Evolutionary conservation across 768 basidiomycete genomes (phyloP).

Genomic region (Trametes gibbosa): DNA sequence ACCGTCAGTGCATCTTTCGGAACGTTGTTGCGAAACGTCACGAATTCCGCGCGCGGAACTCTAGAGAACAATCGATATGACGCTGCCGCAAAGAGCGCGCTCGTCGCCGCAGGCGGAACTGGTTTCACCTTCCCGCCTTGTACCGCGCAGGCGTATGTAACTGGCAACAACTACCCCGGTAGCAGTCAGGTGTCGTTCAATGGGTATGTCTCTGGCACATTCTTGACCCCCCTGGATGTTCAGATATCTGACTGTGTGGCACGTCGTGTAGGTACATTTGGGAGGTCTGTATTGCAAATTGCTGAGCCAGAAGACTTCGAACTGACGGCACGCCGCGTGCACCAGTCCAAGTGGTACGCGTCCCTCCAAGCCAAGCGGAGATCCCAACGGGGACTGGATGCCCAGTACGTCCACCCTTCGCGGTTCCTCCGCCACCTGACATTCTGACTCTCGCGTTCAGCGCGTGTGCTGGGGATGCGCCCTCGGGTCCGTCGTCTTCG

Average conservation of each 20-base stretch:
- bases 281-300: constrained; percentile 41
- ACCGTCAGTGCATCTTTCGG: constrained; percentile 28
- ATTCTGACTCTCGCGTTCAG: constrained; percentile 32
- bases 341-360: constrained; percentile 62
- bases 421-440: neutral
- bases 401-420: constrained; percentile 43
- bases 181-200: constrained; percentile 52
- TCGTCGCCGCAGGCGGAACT: constrained; percentile 60
- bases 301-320: neutral
- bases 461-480: constrained; percentile 44
- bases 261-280: constrained; percentile 55
- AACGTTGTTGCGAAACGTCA: neutral
- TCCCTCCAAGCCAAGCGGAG: constrained; percentile 43
- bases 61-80: constrained; percentile 59
- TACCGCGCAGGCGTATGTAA: constrained; percentile 50
- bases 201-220: constrained; percentile 40
- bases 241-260: constrained; percentile 2
- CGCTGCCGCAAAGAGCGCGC: constrained; percentile 55
- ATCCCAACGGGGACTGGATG: constrained; percentile 59
- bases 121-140: constrained; percentile 66
- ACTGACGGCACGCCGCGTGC: constrained; percentile 1
- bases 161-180: constrained; percentile 49
- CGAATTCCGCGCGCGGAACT: neutral
- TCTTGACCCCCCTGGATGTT: neutral
- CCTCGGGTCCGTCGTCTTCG: constrained; percentile 20